Evolutionary conservation across 83 land plant genomes (phyloP), one percentile per base, ranked within the genome.

Genomic region (Picea engelmannii): DNA sequence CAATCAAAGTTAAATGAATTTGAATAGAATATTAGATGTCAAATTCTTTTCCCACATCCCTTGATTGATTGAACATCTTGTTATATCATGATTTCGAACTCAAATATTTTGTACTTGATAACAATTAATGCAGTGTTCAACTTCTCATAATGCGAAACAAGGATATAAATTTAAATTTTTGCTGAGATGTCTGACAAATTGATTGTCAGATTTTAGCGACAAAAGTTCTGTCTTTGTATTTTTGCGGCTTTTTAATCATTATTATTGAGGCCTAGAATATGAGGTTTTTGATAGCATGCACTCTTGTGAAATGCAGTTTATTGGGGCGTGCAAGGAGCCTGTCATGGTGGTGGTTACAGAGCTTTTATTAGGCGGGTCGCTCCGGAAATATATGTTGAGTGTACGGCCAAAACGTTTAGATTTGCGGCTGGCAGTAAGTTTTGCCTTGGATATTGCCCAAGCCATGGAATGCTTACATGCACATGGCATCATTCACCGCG

Each of bases 321-420:
- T 95, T 81, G 98, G 98, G 35, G 96, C 96, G 47, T 95, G 98
- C 86, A 94, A 87, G 81, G 98, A 95, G 79, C 98, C 98, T 42
- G 85, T 91, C 60, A 93, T 93, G 96, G 98, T 92, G 59, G 90
- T 92, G 16, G 98, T 95, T 38, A 95, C 98, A 67, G 98, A 95
- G 87, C 94, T 95, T 79, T 82, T 95, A 59, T 44, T 82, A 44
- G 98, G 98, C 24, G 93, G 95, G 21, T 91, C 98, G 1, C 79
- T 95, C 76, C 87, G 94, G 71, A 95, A 89, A 61, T 92, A 88
- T 83, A 24, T 95, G 83, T n/a, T 93, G 67, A 91, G 84, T 80
- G 15, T 91, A 88, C 79, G 98, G 78, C 98, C 96, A 62, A 84
- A 93, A 55, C 68, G 85, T 55, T 80, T 95, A 83, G 98, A 95